Evolutionary conservation across 805 yeast genomes (phyloP).

Genomic region (Candida silvatica): DNA sequence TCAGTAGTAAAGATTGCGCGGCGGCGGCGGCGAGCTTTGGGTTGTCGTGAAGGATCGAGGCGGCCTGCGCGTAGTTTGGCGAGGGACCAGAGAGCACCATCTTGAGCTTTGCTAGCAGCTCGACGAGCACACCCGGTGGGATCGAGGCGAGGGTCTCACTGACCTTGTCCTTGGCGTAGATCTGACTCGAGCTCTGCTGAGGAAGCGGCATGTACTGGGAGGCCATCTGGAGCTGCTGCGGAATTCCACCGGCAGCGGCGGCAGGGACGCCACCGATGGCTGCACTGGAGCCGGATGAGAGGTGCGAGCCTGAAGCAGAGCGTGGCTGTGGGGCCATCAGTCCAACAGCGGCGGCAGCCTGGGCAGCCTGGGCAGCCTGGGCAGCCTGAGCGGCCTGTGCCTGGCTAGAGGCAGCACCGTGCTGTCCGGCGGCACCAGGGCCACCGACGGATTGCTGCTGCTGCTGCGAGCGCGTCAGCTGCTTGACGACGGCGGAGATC

Average conservation of each 20-base stretch:
- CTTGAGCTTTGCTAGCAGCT: conserved; percentile 59
- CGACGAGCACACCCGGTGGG: conserved; percentile 65
- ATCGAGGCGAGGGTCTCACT: conserved; percentile 53
- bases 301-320: neutral
- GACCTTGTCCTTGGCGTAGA: conserved; percentile 46
- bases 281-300: conserved; percentile 1
- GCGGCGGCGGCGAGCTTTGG: conserved; percentile 57
- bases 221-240: conserved; percentile 44
- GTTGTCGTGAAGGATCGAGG: conserved; percentile 42
- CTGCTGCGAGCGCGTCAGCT: conserved; percentile 16
- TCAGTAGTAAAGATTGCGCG: conserved; percentile 63
- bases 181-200: conserved; percentile 12
- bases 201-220: conserved; percentile 48
- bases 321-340: conserved; percentile 2
- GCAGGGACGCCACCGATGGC: neutral
- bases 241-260: conserved; percentile 14
- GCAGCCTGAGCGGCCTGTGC: conserved; percentile 1
- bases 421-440: neutral
- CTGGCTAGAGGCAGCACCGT: conserved; percentile 1
- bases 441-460: conserved; percentile 2
- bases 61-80: conserved; percentile 41
- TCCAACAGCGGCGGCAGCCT: conserved; percentile 2
- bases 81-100: conserved; percentile 42
- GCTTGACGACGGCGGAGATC: conserved; percentile 21
- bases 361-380: conserved; percentile 3